A percentile compares a stretch with the other conserved stretches of the same genome.
These are phyloP conservation scores for Rhododendron molle DNA, from an alignment of 148 eudicot species.

Conservation along the genomic window DNA sequence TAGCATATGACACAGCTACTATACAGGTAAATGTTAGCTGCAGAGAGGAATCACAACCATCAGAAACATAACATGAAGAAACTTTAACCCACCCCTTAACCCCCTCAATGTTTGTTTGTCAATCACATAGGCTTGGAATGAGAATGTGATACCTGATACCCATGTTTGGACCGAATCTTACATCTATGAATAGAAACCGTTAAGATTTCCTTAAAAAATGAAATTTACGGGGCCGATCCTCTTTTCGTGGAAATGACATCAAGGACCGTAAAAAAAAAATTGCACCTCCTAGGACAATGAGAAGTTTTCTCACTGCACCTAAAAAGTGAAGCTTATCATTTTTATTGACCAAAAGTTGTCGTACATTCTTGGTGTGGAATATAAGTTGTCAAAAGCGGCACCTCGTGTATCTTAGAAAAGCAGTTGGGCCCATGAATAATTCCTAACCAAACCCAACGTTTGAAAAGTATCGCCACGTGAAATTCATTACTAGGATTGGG, in stretches of 20 bases:
- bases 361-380: background rate
- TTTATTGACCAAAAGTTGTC: background rate
- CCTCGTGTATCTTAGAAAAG: background rate
- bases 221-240: background rate
- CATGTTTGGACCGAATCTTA: background rate
- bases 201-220: background rate
- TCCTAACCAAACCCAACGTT: background rate
- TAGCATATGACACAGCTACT: slow-evolving; percentile 31
- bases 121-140: background rate
- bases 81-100: background rate
- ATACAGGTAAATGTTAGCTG: slow-evolving; percentile 49
- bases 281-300: background rate
- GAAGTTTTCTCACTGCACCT: background rate
- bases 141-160: background rate
- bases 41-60: slow-evolving; percentile 7
- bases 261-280: background rate
- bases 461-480: background rate
- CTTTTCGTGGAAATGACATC: background rate
- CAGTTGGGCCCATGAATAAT: background rate
- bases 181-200: background rate
- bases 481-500: background rate
- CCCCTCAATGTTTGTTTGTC: background rate
- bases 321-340: background rate
- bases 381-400: background rate
- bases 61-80: background rate